Conservation (phyloP, 2,329 filamentous ascomycete species). For the Zymoseptoria pseudotritici region DNA sequence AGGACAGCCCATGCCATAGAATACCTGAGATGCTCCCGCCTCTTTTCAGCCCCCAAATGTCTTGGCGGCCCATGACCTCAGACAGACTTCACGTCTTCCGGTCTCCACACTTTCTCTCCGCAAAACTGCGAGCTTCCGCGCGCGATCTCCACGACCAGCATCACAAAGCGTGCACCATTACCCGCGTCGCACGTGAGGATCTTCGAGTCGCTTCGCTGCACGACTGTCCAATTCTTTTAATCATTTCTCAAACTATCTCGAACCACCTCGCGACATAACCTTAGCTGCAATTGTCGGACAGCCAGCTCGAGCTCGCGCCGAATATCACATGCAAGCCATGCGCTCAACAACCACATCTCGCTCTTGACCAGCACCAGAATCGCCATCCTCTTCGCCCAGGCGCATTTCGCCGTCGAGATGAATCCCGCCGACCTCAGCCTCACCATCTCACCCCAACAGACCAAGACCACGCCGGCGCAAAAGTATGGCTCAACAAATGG, state of each 20-base stretch:
- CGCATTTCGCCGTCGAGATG: slow-evolving; percentile 15
- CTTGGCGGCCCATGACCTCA: neutral
- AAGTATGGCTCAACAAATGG: slow-evolving; percentile 40
- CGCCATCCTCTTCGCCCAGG: neutral
- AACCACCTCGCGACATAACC: neutral
- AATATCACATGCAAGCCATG: neutral
- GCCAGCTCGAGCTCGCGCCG: neutral
- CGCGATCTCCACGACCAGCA: neutral
- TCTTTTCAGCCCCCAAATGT: neutral
- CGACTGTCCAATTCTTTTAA: neutral
- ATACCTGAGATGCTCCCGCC: too few relatives aligned
- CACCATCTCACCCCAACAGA: slow-evolving; percentile 15
- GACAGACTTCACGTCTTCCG: neutral
- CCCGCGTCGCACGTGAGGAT: neutral
- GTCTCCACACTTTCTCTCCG: neutral
- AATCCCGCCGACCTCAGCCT: slow-evolving; percentile 29
- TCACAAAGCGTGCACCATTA: neutral
- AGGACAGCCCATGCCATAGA: neutral
- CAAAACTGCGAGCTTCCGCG: neutral
- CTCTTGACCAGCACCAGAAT: neutral
- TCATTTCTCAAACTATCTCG: neutral
- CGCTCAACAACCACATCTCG: neutral
- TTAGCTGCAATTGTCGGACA: neutral
- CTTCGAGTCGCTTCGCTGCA: neutral
- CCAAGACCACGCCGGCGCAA: slow-evolving; percentile 27